phyloP scores from a whole-genome alignment of 2,329 filamentous ascomycete species.

The Elsinoe batatas region DNA sequence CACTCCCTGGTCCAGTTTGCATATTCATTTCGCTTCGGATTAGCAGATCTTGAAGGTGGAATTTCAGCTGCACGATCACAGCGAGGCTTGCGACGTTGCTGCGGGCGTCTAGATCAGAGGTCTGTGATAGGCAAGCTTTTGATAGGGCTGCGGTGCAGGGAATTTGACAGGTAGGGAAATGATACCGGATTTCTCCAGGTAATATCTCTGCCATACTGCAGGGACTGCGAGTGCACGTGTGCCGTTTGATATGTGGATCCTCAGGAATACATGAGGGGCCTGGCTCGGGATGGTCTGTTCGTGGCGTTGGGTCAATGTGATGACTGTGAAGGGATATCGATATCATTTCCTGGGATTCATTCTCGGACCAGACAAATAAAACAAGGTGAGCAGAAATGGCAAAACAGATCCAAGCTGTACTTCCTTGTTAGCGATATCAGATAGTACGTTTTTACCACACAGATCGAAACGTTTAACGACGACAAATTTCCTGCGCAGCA shows the following conservation, averaged over 20 bases:
- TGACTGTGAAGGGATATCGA: neutral
- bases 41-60: neutral
- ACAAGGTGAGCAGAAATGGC: too few species aligned
- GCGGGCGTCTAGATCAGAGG: neutral
- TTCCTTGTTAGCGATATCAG: too few species aligned
- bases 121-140: neutral
- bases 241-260: neutral
- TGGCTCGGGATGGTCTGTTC: neutral
- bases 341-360: neutral
- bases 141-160: neutral
- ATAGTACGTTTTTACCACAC: too few species aligned
- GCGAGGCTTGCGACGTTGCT: neutral
- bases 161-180: neutral
- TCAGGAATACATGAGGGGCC: neutral
- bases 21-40: neutral
- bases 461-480: conserved; percentile 7
- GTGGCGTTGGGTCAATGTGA: neutral
- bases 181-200: neutral
- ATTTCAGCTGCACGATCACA: neutral
- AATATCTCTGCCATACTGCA: neutral
- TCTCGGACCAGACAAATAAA: too few species aligned
- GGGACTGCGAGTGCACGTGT: neutral
- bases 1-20: neutral
- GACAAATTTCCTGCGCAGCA: conserved; percentile 2
- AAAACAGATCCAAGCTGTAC: too few species aligned